Evolutionary conservation across 345 rosid genomes (phyloP), one percentile per base, ranked within the genome.

Genomic region (Arabidopsis suecica): DNA sequence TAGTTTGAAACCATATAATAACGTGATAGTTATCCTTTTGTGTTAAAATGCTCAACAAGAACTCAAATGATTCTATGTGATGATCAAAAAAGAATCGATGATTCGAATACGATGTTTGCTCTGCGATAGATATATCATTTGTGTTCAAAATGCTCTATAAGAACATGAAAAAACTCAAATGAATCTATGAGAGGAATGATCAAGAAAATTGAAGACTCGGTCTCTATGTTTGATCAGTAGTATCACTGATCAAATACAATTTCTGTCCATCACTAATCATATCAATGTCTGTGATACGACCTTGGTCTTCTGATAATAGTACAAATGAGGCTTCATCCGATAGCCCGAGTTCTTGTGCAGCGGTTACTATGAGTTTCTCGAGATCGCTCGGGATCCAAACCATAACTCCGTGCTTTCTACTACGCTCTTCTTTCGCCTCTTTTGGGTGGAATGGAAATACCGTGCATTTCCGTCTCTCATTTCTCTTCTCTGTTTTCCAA

Each of bases 251-350:
- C 75, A 95, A 56, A 72, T 86, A 90, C 74, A 95, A 75, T 68
- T 88, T 95, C 65, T 90, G 87, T 34, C 89, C 91, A 73, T 88
- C 91, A 65, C 44, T 82, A 11, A 95, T 86, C 93, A 89, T 81
- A 68, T 89, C 87, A 58, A 80, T 68, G 75, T 90, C 90, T 16
- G 84, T 72, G 74, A 94, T 75, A 77, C 86, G 84, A 72, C 96
- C 97, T 71, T 64, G 89, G 13, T 89, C 91, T 81, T 90, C 88
- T 5, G 96, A 78, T 34, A 94, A 69, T 77, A 91, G 22, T 72
- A 83, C 86, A 42, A 51, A 72, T 1, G 78, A 51, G 55, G 32
- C 61, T 70, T 72, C 83, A 32, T 44, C 74, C 0, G 79, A 73
- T 82, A 83, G 14, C 11, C 80, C 51, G 40, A 94, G 85, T 59